phyloP scores from a whole-genome alignment of 2,329 filamentous ascomycete genomes.

The Cercospora sp. region DNA sequence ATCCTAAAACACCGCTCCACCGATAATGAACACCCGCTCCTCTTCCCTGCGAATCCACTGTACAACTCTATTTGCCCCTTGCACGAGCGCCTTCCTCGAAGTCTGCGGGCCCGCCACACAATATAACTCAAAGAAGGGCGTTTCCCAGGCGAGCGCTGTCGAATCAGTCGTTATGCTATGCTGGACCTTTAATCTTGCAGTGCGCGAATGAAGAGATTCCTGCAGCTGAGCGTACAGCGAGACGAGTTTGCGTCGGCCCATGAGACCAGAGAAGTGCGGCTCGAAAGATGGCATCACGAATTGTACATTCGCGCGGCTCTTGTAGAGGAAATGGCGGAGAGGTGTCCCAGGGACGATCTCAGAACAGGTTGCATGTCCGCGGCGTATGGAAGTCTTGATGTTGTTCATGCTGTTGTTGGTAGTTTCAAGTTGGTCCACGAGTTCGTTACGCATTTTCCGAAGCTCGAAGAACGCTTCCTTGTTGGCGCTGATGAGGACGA shows the following conservation, averaged over 20 bases:
- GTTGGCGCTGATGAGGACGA: slow-evolving; percentile 87
- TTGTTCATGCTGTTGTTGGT: slow-evolving; percentile 68
- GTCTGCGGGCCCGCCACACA: slow-evolving; percentile 79
- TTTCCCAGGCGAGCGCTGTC: slow-evolving; percentile 85
- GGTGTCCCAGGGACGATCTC: slow-evolving; percentile 79
- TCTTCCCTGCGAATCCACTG: slow-evolving; percentile 92
- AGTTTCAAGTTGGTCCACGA: slow-evolving; percentile 70
- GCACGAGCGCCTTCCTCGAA: slow-evolving; percentile 66
- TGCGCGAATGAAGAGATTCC: slow-evolving; percentile 77
- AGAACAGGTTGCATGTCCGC: slow-evolving; percentile 68
- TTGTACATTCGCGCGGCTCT: slow-evolving; percentile 90
- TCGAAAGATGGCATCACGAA: slow-evolving; percentile 86
- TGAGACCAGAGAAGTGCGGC: slow-evolving; percentile 60
- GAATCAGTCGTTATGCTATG: slow-evolving; percentile 74
- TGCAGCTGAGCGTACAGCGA: slow-evolving; percentile 84
- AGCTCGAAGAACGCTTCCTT: slow-evolving; percentile 93
- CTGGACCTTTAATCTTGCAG: slow-evolving; percentile 81
- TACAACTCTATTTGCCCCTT: slow-evolving; percentile 83
- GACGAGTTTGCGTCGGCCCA: slow-evolving; percentile 60
- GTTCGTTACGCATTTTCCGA: slow-evolving; percentile 66
- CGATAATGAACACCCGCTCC: slow-evolving; percentile 93
- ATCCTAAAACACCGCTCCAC: slow-evolving; percentile 73
- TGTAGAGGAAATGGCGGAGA: slow-evolving; percentile 91
- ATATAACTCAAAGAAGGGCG: slow-evolving; percentile 89
- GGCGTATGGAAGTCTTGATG: slow-evolving; percentile 69